Base-by-base conservation (phyloP, 2,329 filamentous ascomycete genomes). In the Fonsecaea multimorphosa region DNA sequence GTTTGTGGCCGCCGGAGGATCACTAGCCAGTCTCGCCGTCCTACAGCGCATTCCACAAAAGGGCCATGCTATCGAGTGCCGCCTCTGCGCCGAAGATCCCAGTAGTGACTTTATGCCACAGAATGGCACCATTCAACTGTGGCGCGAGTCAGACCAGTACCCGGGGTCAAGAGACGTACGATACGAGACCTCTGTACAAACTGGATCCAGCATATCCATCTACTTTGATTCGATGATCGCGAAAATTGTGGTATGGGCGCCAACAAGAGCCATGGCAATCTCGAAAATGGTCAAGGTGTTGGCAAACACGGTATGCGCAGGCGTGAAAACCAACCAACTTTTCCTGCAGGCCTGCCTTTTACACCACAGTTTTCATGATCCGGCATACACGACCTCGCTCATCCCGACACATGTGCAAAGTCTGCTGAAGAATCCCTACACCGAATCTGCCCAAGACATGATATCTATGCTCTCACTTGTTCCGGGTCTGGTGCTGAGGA, bases 231-330 rank as follows among this genome's bases (percentile, higher is more conserved):
- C 79, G 0, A 77, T 83, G 76, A 78, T 83, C 36, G 80, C 79
- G 8, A 83, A 83, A 67, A 73, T 83, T 11, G 76, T 83, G 4
- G 77, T 82, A 4, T 81, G 79, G 72, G 80, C 79, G 1, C 77
- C 78, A 5, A 79, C 74, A 1, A 69, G 78, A 12, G 60, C 71
- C 0, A 58, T 76, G 12, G 78, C 79, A 0, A 76, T 79, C 14
- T 69, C 74, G 34, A 78, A 76, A 54, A 78, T 79, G 75, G 69
- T 52, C 5, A 65, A 70, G 3, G 72, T 77, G 1, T 70, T 80
- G 1, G 71, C 75, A 0, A 65, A 77, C 14, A 79, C 77, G 0
- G 75, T 87, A 78, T 91, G 91, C 72, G 89, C 91, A 85, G 89
- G 91, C 79, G 91, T 91, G 65, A 73, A 71, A 38, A 76, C 75